These are phyloP conservation scores for Chenopodium album DNA, from an alignment of 148 eudicot genomes.

Conservation along the genomic window DNA sequence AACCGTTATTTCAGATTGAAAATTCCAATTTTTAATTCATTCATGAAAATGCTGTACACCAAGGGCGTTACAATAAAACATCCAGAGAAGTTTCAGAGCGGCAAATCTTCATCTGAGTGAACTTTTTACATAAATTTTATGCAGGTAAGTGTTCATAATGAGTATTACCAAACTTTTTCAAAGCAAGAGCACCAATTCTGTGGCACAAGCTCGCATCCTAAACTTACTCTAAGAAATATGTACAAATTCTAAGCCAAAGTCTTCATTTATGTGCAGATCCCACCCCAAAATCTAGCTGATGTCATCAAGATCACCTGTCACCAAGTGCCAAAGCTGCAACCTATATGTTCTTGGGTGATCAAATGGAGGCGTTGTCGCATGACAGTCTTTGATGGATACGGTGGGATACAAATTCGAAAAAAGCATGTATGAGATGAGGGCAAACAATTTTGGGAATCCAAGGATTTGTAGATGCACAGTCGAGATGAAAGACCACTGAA, in stretches of 20 bases:
- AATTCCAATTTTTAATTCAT: not conserved
- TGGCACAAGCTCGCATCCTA: conserved; percentile 22
- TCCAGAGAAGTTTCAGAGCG: not conserved
- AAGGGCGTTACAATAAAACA: not conserved
- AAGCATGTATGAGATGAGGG: conserved; percentile 96
- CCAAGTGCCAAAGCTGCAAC: conserved; percentile 91
- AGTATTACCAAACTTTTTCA: conserved; percentile 9
- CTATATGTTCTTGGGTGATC: conserved; percentile 78
- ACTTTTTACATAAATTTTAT: conserved; percentile 17
- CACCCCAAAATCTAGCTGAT: not conserved
- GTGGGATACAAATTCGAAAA: conserved; percentile 65
- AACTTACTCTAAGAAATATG: conserved; percentile 22
- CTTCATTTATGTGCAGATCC: conserved; percentile 31
- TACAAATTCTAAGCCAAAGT: conserved; percentile 13
- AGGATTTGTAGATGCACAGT: conserved; percentile 53
- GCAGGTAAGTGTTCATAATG: conserved; percentile 9
- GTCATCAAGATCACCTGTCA: conserved; percentile 28
- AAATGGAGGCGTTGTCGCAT: conserved; percentile 63
- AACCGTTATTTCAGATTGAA: not conserved
- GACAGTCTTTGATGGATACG: conserved; percentile 44
- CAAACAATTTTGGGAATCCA: conserved; percentile 47
- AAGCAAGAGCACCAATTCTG: conserved; percentile 19
- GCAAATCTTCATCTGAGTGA: not conserved
- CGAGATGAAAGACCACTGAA: conserved; percentile 77
- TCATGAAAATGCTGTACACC: conserved; percentile 1